Evolutionary conservation across 495 filamentous ascomycete genomes (phyloP).

Genomic region (Talaromyces ruber): DNA sequence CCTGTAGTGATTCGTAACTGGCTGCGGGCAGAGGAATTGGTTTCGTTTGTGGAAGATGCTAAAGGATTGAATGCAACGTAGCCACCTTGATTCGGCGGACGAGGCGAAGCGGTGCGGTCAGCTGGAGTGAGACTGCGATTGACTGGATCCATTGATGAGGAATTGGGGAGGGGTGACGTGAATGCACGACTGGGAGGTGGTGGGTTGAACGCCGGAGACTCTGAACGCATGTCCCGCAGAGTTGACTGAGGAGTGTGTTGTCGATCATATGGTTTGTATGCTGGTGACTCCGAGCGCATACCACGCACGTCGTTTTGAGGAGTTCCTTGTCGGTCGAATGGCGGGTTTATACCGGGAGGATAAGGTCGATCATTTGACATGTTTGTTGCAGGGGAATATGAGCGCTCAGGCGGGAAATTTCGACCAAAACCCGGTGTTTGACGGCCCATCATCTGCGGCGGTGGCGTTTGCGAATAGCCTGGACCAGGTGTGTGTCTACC

Average conservation of each 20-base stretch:
- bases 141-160: conserved; percentile 3
- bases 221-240: not conserved
- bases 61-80: conserved; percentile 24
- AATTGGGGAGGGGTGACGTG: conserved; percentile 7
- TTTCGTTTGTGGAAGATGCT: not conserved
- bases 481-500: conserved; percentile 7
- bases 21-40: not conserved
- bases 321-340: not conserved
- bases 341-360: not conserved
- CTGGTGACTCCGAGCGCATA: not conserved
- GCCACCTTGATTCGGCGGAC: conserved; percentile 7
- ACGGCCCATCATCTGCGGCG: conserved; percentile 5
- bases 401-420: conserved; percentile 5
- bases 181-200: conserved; percentile 13
- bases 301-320: not conserved
- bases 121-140: conserved; percentile 1
- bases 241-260: not conserved
- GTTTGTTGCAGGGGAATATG: conserved; percentile 5
- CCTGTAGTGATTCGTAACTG: not conserved
- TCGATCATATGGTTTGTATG: not conserved
- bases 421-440: conserved; percentile 10
- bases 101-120: conserved; percentile 3
- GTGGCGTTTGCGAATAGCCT: conserved; percentile 6
- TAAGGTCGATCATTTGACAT: not conserved
- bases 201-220: conserved; percentile 8